Percentiles rank a stretch among this genome's conserved stretches.
phyloP scores from a whole-genome alignment of 805 yeast species.

The Suhomyces xylopsoci region DNA sequence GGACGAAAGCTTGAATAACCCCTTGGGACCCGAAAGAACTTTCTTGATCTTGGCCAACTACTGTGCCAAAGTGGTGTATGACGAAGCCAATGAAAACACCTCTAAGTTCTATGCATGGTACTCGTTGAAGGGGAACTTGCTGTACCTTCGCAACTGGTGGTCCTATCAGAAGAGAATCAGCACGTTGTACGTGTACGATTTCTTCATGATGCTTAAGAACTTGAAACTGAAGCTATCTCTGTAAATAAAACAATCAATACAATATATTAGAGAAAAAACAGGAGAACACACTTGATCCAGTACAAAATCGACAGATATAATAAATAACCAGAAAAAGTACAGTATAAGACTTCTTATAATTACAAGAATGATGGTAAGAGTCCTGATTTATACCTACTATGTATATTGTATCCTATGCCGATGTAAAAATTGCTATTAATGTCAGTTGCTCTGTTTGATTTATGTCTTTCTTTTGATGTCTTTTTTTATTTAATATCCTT shows the following conservation, averaged over 20 bases:
- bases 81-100: constrained; percentile 53
- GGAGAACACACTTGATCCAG: background rate
- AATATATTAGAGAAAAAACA: background rate
- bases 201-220: constrained; percentile 20
- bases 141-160: constrained; percentile 28
- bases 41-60: constrained; percentile 86
- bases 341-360: too few species aligned
- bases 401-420: too few species aligned
- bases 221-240: background rate
- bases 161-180: constrained; percentile 29
- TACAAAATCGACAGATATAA: too few species aligned
- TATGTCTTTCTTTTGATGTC: background rate
- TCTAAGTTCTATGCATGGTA: constrained; percentile 13
- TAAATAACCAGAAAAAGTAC: too few species aligned
- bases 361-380: too few species aligned
- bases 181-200: constrained; percentile 33
- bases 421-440: too few species aligned
- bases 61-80: constrained; percentile 77
- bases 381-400: too few species aligned
- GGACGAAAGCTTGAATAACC: constrained; percentile 78
- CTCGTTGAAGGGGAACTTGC: constrained; percentile 18
- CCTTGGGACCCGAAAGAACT: constrained; percentile 83
- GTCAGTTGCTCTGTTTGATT: too few species aligned
- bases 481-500: constrained; percentile 2
- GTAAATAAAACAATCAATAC: background rate